A percentile compares a stretch with the other conserved stretches of the same genome.
Conservation (phyloP, 2,329 filamentous ascomycete genomes). For the Dactylonectria estremocensis region DNA sequence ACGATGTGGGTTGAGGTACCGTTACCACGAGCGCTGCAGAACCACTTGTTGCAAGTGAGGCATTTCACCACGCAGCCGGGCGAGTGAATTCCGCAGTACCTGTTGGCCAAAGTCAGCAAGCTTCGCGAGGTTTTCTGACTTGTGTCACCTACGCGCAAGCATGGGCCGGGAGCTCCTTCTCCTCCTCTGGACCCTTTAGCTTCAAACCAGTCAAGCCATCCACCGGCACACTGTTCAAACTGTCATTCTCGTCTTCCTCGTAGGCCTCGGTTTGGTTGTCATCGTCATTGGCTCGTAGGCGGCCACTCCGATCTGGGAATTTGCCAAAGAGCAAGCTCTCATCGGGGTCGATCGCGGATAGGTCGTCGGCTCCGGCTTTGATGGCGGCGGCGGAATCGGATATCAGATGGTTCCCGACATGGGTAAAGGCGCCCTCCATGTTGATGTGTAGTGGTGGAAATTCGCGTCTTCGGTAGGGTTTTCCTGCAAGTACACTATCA, state of each 20-base stretch:
- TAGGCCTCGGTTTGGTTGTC: conserved; percentile 89
- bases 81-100: conserved; percentile 98
- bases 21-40: conserved; percentile 97
- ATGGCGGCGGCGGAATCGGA: conserved; percentile 89
- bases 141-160: conserved; percentile 86
- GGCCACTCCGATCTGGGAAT: conserved; percentile 71
- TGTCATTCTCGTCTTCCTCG: conserved; percentile 85
- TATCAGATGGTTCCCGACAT: conserved; percentile 88
- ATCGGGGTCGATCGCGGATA: conserved; percentile 80
- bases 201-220: conserved; percentile 80
- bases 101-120: conserved; percentile 57
- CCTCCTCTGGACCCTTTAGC: conserved; percentile 76
- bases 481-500: conserved; percentile 43
- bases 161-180: conserved; percentile 92
- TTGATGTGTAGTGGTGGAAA: conserved; percentile 47
- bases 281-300: conserved; percentile 86
- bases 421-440: conserved; percentile 92
- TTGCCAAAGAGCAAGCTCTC: conserved; percentile 85
- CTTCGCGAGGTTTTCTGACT: conserved; percentile 21
- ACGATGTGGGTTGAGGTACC: conserved; percentile 98
- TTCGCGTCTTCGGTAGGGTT: conserved; percentile 46
- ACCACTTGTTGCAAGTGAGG: conserved; percentile 97
- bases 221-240: conserved; percentile 84
- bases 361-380: conserved; percentile 85
- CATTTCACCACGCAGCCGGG: conserved; percentile 97